These are phyloP conservation scores for Teratosphaeria zuluensis DNA, from an alignment of 2,329 filamentous ascomycete genomes.

Conservation along the genomic window DNA sequence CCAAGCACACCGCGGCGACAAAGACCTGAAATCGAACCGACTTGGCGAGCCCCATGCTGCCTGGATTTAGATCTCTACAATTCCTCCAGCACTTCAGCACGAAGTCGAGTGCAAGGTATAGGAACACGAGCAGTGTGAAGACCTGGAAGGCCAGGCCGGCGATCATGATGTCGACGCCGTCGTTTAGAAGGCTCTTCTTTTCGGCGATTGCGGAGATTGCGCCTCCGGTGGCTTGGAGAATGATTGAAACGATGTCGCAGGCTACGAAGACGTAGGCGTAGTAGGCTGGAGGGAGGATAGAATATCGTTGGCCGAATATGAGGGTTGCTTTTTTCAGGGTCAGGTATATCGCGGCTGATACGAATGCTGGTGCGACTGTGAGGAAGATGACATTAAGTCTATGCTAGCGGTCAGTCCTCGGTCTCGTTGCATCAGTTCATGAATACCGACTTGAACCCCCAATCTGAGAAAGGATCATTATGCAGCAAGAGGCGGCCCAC, in stretches of 20 bases:
- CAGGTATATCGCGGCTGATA: conserved; percentile 47
- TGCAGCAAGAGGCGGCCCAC: conserved; percentile 45
- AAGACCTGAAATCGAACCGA: conserved; percentile 19
- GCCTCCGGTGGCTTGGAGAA: conserved; percentile 49
- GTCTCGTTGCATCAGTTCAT: not conserved
- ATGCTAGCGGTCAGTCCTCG: not conserved
- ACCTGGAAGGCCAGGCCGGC: conserved; percentile 49
- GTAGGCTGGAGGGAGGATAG: conserved; percentile 9
- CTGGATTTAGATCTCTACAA: not conserved
- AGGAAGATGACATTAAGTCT: conserved; percentile 40
- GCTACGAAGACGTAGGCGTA: conserved; percentile 47
- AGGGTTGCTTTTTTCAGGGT: conserved; percentile 48
- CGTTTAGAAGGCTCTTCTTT: conserved; percentile 28
- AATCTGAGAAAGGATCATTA: conserved; percentile 39
- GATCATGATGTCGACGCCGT: conserved; percentile 46
- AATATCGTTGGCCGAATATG: conserved; percentile 35
- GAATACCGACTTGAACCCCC: conserved; percentile 33
- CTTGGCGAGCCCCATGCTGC: conserved; percentile 26
- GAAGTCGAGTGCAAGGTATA: conserved; percentile 28
- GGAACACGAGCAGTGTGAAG: conserved; percentile 38
- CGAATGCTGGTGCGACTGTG: conserved; percentile 48
- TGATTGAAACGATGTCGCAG: conserved; percentile 45
- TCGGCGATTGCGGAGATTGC: conserved; percentile 44
- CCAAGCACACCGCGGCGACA: conserved; percentile 14
- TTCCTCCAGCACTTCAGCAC: not conserved